A percentile compares a stretch with the other conserved stretches of the same genome.
These are phyloP conservation scores for Avena sativa DNA, from an alignment of 176 grass and related monocot species.

Conservation along the genomic window DNA sequence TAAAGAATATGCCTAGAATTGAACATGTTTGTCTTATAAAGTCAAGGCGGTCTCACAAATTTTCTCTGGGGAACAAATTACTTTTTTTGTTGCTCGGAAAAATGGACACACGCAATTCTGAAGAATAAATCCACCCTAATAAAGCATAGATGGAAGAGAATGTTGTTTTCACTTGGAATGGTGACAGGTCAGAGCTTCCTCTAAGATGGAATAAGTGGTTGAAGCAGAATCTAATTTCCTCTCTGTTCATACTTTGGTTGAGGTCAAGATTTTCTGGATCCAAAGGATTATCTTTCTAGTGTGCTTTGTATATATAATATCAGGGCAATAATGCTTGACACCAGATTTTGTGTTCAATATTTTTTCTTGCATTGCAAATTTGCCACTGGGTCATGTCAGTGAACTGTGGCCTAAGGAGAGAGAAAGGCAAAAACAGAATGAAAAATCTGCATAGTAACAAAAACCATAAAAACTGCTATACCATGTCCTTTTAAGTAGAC, in stretches of 20 bases:
- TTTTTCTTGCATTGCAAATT: slow-evolving; percentile 11
- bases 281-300: not conserved
- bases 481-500: not conserved
- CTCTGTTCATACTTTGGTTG: not conserved
- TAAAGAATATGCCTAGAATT: not conserved
- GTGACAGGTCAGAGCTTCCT: not conserved
- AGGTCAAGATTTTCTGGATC: not conserved
- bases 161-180: not conserved
- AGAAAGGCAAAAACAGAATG: not conserved
- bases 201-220: not conserved
- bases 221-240: not conserved
- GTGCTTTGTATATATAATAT: not conserved
- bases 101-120: not conserved
- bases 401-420: not conserved
- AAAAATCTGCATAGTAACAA: slow-evolving; percentile 22
- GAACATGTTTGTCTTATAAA: not conserved
- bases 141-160: not conserved
- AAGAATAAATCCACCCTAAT: not conserved
- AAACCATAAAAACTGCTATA: not conserved
- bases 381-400: not conserved
- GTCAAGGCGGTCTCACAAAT: not conserved
- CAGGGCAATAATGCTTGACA: not conserved
- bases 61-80: not conserved
- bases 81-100: not conserved
- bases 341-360: not conserved